Conservation (phyloP, 257 asterid genomes). For the Nicotiana tabacum region DNA sequence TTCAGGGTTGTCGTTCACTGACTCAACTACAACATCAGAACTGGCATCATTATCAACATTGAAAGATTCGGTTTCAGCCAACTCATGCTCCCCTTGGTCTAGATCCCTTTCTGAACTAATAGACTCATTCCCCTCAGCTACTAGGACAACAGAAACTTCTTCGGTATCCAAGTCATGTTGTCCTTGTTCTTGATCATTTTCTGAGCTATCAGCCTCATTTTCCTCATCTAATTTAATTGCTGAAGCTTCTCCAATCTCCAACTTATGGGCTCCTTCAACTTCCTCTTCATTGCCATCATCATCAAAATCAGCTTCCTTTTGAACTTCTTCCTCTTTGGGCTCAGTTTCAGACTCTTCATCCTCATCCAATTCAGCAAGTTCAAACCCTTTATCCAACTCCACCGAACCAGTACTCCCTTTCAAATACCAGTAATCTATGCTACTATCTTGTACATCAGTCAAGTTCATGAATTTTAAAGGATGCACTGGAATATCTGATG, state of each 20-base stretch:
- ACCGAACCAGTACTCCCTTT: neutral
- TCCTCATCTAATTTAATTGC: neutral
- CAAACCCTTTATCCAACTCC: constrained; percentile 13
- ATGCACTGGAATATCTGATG: neutral
- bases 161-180: neutral
- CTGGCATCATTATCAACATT: neutral
- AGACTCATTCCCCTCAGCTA: constrained; percentile 12
- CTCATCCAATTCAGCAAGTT: constrained; percentile 30
- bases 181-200: neutral
- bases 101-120: constrained; percentile 11
- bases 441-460: constrained; percentile 23
- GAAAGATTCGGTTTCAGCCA: neutral
- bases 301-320: constrained; percentile 20
- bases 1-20: constrained; percentile 12
- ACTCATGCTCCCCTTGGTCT: constrained; percentile 14
- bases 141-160: neutral
- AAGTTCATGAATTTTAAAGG: constrained; percentile 49
- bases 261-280: constrained; percentile 1
- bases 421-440: neutral
- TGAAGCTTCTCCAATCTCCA: constrained; percentile 17
- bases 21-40: constrained; percentile 14
- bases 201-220: neutral
- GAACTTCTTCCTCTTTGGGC: constrained; percentile 24
- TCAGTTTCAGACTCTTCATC: constrained; percentile 17
- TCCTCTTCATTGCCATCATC: constrained; percentile 26